Conservation (phyloP, 371 early-diverging fungal genomes). For the Mucor racemosus region DNA sequence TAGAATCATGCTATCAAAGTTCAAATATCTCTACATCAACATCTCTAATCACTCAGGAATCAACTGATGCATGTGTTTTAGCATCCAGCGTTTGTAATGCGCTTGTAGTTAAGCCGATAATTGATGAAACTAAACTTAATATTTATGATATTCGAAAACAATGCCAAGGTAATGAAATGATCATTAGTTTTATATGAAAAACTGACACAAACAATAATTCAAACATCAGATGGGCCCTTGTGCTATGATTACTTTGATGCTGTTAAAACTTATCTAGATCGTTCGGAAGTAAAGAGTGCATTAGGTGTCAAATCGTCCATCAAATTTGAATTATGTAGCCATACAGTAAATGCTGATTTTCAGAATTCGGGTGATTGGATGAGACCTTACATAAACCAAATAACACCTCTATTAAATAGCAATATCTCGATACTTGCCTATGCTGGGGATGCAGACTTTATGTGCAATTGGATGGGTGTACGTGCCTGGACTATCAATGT, state of each 20-base stretch:
- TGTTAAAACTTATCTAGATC: constrained; percentile 75
- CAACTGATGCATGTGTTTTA: constrained; percentile 69
- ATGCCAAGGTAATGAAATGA: constrained; percentile 47
- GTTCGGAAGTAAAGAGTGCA: constrained; percentile 66
- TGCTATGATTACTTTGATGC: constrained; percentile 79
- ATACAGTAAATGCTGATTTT: constrained; percentile 59
- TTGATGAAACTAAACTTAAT: constrained; percentile 48
- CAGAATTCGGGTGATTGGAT: constrained; percentile 39
- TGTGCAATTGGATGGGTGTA: constrained; percentile 94
- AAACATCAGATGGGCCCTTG: constrained; percentile 35
- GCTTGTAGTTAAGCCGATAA: constrained; percentile 61
- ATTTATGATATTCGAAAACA: constrained; percentile 75
- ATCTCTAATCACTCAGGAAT: not conserved
- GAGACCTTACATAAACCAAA: constrained; percentile 25
- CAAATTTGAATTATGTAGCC: constrained; percentile 73
- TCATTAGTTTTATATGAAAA: too few species aligned
- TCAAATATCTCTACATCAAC: constrained; percentile 52
- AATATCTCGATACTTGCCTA: constrained; percentile 82
- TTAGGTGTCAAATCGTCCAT: constrained; percentile 63
- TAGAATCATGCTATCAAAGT: constrained; percentile 83
- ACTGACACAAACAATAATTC: not conserved
- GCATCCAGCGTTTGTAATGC: constrained; percentile 85
- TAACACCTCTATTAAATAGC: not conserved
- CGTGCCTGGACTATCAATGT: constrained; percentile 86
- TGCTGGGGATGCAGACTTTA: constrained; percentile 87